A percentile compares a stretch with the other conserved stretches of the same genome.
These are phyloP conservation scores for Gastrodia elata DNA, from an alignment of 106 monocot species.

Conservation along the genomic window DNA sequence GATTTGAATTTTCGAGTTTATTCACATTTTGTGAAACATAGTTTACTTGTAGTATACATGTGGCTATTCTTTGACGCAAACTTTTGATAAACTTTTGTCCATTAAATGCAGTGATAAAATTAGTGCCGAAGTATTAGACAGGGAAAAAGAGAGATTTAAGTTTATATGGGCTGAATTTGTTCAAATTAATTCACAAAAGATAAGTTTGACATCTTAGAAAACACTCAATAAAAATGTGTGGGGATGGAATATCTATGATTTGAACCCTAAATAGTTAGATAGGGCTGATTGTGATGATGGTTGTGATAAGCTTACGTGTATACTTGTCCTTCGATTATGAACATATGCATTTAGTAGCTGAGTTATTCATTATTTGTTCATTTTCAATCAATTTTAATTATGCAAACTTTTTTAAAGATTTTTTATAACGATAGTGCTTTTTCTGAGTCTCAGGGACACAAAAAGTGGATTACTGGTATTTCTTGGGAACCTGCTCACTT, in stretches of 20 bases:
- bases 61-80: background rate
- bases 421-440: background rate
- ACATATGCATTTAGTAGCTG: background rate
- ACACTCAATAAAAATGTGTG: no score
- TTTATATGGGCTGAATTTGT: no score
- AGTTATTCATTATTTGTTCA: background rate
- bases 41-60: background rate
- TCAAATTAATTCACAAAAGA: no score
- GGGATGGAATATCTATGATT: no score
- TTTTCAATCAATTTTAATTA: background rate
- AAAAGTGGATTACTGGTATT: conserved; percentile 96
- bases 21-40: background rate
- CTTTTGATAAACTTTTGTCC: no score
- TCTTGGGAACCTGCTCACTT: conserved; percentile 96
- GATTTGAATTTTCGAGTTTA: background rate
- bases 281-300: no score
- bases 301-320: background rate
- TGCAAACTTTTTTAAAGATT: background rate
- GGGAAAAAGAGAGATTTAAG: no score
- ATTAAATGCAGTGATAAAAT: no score
- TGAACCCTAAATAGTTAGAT: no score
- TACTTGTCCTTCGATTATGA: background rate
- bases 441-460: conserved; percentile 57
- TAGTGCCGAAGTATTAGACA: no score
- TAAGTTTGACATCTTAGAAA: no score